Conservation (phyloP, 2,329 filamentous ascomycete species). For the Nemania sp. region DNA sequence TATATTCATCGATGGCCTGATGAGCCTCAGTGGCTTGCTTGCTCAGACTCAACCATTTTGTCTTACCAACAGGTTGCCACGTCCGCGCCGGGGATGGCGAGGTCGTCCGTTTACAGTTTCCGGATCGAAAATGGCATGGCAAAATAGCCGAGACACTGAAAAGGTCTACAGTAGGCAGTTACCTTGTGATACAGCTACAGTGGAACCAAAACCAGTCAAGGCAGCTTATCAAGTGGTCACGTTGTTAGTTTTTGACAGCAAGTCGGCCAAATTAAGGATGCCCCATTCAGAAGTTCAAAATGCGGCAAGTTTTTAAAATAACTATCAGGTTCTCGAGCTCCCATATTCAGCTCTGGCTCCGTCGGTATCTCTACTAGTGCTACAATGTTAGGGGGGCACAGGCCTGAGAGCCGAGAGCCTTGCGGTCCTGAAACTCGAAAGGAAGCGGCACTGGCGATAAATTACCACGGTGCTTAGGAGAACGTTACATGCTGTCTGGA, state of each 20-base stretch:
- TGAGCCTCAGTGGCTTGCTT: conserved; percentile 10
- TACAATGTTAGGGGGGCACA: neutral
- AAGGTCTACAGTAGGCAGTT: neutral
- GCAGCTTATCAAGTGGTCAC: conserved; percentile 14
- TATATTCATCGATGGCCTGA: conserved; percentile 11
- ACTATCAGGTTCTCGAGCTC: conserved; percentile 15
- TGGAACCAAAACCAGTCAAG: conserved; percentile 4
- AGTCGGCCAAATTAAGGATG: conserved; percentile 11
- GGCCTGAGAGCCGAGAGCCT: conserved; percentile 9
- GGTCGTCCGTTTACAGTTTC: conserved; percentile 10
- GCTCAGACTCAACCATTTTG: conserved; percentile 8
- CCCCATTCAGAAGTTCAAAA: conserved; percentile 7
- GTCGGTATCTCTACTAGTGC: conserved; percentile 8
- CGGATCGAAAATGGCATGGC: conserved; percentile 8
- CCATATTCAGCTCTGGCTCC: conserved; percentile 12
- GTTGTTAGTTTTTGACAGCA: conserved; percentile 10
- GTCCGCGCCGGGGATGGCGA: conserved; percentile 6
- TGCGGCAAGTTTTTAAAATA: conserved; percentile 6
- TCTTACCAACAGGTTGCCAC: conserved; percentile 8
- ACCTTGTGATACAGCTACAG: neutral
- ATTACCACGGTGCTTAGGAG: conserved; percentile 11
- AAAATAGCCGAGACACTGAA: neutral
- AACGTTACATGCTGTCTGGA: conserved; percentile 12
- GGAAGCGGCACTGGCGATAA: conserved; percentile 10
- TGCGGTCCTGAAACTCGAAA: conserved; percentile 12